Evolutionary conservation across 2,329 filamentous ascomycete genomes (phyloP).

Genomic region (Coniochaeta sp.): DNA sequence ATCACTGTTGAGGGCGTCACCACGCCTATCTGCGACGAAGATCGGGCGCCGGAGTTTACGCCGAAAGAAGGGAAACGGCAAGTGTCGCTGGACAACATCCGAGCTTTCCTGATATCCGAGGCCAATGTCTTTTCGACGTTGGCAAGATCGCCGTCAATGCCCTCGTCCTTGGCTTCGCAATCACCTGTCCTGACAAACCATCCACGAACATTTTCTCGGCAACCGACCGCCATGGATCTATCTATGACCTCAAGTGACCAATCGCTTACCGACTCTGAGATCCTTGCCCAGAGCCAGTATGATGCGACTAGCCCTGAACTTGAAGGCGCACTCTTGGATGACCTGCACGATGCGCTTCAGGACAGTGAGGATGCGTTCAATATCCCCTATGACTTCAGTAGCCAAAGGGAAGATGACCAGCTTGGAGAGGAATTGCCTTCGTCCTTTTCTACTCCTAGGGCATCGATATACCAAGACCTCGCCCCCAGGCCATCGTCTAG

Average conservation of each 20-base stretch:
- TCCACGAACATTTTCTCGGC: constrained; percentile 5
- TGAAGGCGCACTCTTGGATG: too few relatives aligned
- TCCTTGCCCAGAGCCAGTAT: constrained; percentile 26
- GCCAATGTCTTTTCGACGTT: constrained; percentile 57
- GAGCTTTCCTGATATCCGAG: constrained; percentile 60
- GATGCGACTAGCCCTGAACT: too few relatives aligned
- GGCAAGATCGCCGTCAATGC: constrained; percentile 49
- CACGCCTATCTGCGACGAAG: constrained; percentile 22
- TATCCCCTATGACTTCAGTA: constrained; percentile 46
- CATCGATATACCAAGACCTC: constrained; percentile 36
- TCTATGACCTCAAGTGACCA: constrained; percentile 12
- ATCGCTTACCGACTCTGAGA: constrained; percentile 24
- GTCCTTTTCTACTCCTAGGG: constrained; percentile 43
- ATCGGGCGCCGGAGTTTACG: constrained; percentile 26
- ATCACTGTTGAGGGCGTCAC: constrained; percentile 64
- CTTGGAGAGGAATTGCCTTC: constrained; percentile 23
- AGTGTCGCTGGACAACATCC: constrained; percentile 55
- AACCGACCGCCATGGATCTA: constrained; percentile 7
- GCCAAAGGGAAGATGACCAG: constrained; percentile 26
- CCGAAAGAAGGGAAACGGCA: constrained; percentile 60
- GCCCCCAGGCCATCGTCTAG: constrained; percentile 2
- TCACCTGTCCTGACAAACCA: constrained; percentile 31
- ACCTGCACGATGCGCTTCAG: too few relatives aligned
- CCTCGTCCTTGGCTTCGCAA: constrained; percentile 46
- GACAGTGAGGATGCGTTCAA: constrained; percentile 51